These are phyloP conservation scores for Radiomyces spectabilis DNA, from an alignment of 192 early-diverging fungal species.

Conservation along the genomic window DNA sequence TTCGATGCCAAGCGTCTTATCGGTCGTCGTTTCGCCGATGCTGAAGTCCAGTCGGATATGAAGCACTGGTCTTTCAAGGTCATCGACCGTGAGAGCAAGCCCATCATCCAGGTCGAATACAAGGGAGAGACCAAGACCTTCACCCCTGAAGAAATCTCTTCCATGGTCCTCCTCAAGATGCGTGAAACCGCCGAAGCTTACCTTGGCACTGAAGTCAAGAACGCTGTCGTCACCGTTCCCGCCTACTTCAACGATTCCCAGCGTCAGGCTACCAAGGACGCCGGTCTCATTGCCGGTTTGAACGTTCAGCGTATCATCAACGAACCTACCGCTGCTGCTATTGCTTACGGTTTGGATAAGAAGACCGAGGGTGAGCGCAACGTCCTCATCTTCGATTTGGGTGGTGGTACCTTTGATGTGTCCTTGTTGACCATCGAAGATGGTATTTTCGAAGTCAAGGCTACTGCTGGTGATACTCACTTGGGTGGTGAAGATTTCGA, in stretches of 20 bases:
- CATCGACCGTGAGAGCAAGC: constrained; percentile 83
- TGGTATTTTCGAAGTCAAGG: constrained; percentile 98
- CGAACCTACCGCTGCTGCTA: constrained; percentile 98
- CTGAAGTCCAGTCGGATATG: constrained; percentile 98
- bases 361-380: constrained; percentile 89
- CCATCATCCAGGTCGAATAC: constrained; percentile 86
- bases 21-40: constrained; percentile 87
- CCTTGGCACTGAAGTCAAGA: constrained; percentile 76
- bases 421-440: constrained; percentile 96
- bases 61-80: constrained; percentile 98
- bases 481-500: constrained; percentile 99
- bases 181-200: constrained; percentile 70
- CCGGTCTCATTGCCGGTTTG: constrained; percentile 91
- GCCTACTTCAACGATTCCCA: constrained; percentile 89
- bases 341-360: constrained; percentile 99
- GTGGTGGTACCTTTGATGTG: constrained; percentile 98
- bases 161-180: constrained; percentile 86
- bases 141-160: constrained; percentile 97
- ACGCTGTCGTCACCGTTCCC: constrained; percentile 96
- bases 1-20: constrained; percentile 96
- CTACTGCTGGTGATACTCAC: constrained; percentile 98
- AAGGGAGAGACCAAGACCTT: constrained; percentile 96
- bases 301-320: constrained; percentile 99
- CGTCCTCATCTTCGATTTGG: constrained; percentile 98
- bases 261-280: constrained; percentile 99